Evolutionary conservation across 1,139 yeast genomes (phyloP).

Genomic region (Taphrina flavorubra): DNA sequence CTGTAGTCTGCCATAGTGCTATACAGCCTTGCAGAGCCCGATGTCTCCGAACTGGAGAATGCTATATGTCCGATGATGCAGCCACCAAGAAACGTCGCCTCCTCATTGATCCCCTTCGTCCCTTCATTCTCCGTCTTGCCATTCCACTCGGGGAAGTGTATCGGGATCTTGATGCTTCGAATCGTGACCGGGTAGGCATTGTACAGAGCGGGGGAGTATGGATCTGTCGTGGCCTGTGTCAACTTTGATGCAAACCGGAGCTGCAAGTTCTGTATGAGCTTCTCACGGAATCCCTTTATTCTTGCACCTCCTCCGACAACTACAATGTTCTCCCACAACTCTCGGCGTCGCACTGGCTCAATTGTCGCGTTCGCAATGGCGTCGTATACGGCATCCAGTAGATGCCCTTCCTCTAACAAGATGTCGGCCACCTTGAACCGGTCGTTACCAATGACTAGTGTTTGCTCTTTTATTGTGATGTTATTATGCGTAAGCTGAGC

Average conservation of each 20-base stretch:
- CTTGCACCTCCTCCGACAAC: slow-evolving; percentile 76
- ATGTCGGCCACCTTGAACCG: slow-evolving; percentile 75
- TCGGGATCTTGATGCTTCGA: slow-evolving; percentile 74
- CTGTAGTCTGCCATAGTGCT: slow-evolving; percentile 23
- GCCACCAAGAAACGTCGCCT: slow-evolving; percentile 42
- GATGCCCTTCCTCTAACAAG: slow-evolving; percentile 60
- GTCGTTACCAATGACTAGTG: slow-evolving; percentile 76
- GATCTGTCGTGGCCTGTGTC: slow-evolving; percentile 24
- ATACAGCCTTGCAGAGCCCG: slow-evolving; percentile 21
- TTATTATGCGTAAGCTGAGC: slow-evolving; percentile 53
- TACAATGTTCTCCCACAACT: slow-evolving; percentile 83
- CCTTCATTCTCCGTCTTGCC: slow-evolving; percentile 47
- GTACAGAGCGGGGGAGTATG: slow-evolving; percentile 25
- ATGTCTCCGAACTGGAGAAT: slow-evolving; percentile 27
- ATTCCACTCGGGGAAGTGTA: slow-evolving; percentile 96
- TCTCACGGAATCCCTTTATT: slow-evolving; percentile 78
- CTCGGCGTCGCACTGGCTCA: slow-evolving; percentile 63
- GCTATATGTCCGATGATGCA: slow-evolving; percentile 39
- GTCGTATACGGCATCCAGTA: slow-evolving; percentile 41
- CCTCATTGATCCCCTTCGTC: slow-evolving; percentile 40
- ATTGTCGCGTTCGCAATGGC: slow-evolving; percentile 31
- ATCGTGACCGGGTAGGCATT: slow-evolving; percentile 69
- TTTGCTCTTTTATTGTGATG: slow-evolving; percentile 55
- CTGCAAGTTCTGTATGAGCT: slow-evolving; percentile 64
- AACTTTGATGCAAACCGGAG: slow-evolving; percentile 45